phyloP scores from a whole-genome alignment of 2,329 filamentous ascomycete genomes.

The Talaromyces sp. region DNA sequence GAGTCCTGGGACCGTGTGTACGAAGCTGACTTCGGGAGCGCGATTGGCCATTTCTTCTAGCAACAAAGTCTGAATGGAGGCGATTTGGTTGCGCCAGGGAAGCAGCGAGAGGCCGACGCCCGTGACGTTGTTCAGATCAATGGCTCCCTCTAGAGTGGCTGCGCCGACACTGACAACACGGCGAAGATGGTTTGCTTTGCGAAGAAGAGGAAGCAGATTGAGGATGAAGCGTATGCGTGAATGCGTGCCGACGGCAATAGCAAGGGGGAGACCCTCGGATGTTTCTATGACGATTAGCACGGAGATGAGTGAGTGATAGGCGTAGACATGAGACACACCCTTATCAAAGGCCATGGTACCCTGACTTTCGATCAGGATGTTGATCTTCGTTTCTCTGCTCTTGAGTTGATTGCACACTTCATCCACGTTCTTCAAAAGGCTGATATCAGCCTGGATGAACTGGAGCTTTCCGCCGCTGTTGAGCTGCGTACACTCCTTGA shows the following conservation, averaged over 20 bases:
- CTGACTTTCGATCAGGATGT: conserved; percentile 39
- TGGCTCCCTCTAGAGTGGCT: conserved; percentile 50
- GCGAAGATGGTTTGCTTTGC: conserved; percentile 44
- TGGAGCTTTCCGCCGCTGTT: conserved; percentile 26
- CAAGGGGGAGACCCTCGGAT: conserved; percentile 53
- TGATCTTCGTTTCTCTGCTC: conserved; percentile 30
- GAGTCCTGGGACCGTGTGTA: conserved; percentile 47
- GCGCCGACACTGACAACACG: conserved; percentile 56
- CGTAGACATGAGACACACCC: background rate
- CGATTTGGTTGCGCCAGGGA: conserved; percentile 45
- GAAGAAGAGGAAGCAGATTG: conserved; percentile 57
- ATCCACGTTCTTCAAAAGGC: conserved; percentile 35
- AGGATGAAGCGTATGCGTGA: conserved; percentile 55
- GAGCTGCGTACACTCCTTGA: conserved; percentile 34
- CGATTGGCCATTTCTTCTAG: conserved; percentile 47
- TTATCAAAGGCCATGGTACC: conserved; percentile 25
- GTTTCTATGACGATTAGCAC: conserved; percentile 45
- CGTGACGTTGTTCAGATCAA: conserved; percentile 49
- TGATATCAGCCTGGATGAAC: conserved; percentile 35
- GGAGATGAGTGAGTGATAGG: background rate
- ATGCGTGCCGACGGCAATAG: conserved; percentile 54
- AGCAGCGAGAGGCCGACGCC: conserved; percentile 37
- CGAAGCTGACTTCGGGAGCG: conserved; percentile 48
- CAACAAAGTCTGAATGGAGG: conserved; percentile 49
- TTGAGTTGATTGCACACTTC: conserved; percentile 30